A percentile compares a stretch with the other conserved stretches of the same genome.
phyloP scores from a whole-genome alignment of 2,329 filamentous ascomycete genomes.

The Penicillium sp. region DNA sequence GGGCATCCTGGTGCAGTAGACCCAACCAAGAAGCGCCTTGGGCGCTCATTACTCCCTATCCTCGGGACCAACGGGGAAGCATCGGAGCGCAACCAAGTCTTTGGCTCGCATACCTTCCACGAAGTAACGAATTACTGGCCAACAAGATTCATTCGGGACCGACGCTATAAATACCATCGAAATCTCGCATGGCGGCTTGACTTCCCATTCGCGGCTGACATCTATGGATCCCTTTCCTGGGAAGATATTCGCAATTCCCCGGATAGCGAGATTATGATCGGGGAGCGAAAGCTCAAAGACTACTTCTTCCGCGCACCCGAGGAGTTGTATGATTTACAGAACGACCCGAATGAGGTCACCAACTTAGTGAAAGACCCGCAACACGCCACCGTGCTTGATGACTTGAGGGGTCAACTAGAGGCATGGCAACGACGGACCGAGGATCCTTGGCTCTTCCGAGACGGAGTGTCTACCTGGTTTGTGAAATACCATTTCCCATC shows the following conservation, averaged over 20 bases:
- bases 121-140: slow-evolving; percentile 56
- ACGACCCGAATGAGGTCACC: slow-evolving; percentile 49
- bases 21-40: slow-evolving; percentile 23
- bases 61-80: slow-evolving; percentile 22
- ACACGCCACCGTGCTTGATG: slow-evolving; percentile 33
- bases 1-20: slow-evolving; percentile 8
- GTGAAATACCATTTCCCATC: slow-evolving; percentile 13
- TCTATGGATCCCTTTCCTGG: slow-evolving; percentile 49
- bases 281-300: slow-evolving; percentile 42
- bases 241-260: slow-evolving; percentile 48
- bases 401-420: slow-evolving; percentile 36
- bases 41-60: slow-evolving; percentile 45
- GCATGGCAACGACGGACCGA: slow-evolving; percentile 37
- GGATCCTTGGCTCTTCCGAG: slow-evolving; percentile 38
- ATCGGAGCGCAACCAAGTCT: slow-evolving; percentile 38
- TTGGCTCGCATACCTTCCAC: slow-evolving; percentile 56
- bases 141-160: slow-evolving; percentile 49
- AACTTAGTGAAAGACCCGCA: slow-evolving; percentile 44
- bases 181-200: slow-evolving; percentile 54
- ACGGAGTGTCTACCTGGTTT: slow-evolving; percentile 21
- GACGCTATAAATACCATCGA: slow-evolving; percentile 53
- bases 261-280: slow-evolving; percentile 35
- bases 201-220: slow-evolving; percentile 52
- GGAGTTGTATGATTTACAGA: slow-evolving; percentile 51
- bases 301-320: slow-evolving; percentile 50